Evolutionary conservation across 2,329 filamentous ascomycete genomes (phyloP).

Genomic region (Diplodia intermedia): DNA sequence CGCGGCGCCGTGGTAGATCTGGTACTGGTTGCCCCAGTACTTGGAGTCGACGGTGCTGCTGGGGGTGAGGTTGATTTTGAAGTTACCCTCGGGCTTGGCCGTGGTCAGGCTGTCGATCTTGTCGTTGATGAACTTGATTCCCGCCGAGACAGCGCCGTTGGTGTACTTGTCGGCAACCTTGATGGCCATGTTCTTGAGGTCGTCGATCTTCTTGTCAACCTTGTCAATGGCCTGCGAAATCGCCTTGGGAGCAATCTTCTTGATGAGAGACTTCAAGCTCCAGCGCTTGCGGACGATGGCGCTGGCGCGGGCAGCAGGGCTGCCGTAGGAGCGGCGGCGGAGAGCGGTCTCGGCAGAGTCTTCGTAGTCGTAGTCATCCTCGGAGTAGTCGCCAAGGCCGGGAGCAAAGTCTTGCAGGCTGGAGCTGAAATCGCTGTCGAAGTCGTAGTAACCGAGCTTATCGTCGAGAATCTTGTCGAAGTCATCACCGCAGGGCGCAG

Average conservation of each 20-base stretch:
- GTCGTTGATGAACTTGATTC: constrained; percentile 17
- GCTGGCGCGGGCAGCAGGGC: background rate
- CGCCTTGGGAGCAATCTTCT: constrained; percentile 4
- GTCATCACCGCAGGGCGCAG: constrained; percentile 7
- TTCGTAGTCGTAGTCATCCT: constrained; percentile 5
- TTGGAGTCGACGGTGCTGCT: constrained; percentile 17
- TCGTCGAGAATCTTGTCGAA: constrained; percentile 17
- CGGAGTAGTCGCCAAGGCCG: constrained; percentile 13
- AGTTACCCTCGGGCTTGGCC: constrained; percentile 9
- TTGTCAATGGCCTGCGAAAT: background rate
- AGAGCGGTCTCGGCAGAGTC: background rate
- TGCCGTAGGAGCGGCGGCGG: constrained; percentile 4
- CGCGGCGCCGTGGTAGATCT: constrained; percentile 1
- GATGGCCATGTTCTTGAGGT: constrained; percentile 12
- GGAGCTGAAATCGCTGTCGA: constrained; percentile 6
- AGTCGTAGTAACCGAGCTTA: constrained; percentile 21
- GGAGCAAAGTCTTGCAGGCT: constrained; percentile 6
- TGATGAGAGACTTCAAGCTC: constrained; percentile 1
- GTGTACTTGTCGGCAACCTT: constrained; percentile 13
- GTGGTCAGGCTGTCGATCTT: constrained; percentile 16
- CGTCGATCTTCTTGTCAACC: constrained; percentile 14
- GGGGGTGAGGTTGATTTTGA: constrained; percentile 11
- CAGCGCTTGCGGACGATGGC: background rate
- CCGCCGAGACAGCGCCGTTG: constrained; percentile 1
- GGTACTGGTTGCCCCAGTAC: constrained; percentile 17